A percentile compares a stretch with the other conserved stretches of the same genome.
Conservation (phyloP, 768 basidiomycete species). For the Termitomyces sp. region DNA sequence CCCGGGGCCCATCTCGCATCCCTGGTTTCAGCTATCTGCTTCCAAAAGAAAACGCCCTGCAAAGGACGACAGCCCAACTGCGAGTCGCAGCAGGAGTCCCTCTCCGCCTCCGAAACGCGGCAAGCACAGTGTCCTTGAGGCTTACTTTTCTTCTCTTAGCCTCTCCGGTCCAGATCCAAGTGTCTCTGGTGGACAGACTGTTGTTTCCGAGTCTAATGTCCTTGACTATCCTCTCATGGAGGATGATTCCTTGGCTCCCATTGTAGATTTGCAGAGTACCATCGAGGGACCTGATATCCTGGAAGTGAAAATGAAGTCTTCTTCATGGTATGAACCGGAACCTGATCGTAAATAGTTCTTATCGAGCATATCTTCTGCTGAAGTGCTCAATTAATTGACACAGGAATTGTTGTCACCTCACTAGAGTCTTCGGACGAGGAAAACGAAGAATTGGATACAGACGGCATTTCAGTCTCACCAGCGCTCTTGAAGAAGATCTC, state of each 20-base stretch:
- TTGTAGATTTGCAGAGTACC: neutral
- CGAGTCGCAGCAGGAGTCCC: slow-evolving; percentile 4
- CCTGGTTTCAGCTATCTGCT: slow-evolving; percentile 33
- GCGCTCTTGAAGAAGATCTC: slow-evolving; percentile 41
- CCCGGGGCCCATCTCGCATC: slow-evolving; percentile 28
- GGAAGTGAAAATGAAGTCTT: slow-evolving; percentile 59
- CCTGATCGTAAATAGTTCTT: slow-evolving; percentile 49
- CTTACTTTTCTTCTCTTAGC: slow-evolving; percentile 49
- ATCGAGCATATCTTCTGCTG: slow-evolving; percentile 1
- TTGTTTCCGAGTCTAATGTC: slow-evolving; percentile 10
- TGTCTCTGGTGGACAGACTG: slow-evolving; percentile 5
- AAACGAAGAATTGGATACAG: slow-evolving; percentile 18
- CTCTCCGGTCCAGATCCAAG: slow-evolving; percentile 19
- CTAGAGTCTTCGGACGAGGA: slow-evolving; percentile 44
- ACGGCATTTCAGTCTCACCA: slow-evolving; percentile 33
- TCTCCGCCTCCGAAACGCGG: slow-evolving; percentile 38
- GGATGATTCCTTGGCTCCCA: neutral
- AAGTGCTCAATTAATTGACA: slow-evolving; percentile 2
- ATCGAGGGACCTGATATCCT: slow-evolving; percentile 37
- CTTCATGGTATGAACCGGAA: slow-evolving; percentile 66
- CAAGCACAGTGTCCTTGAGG: slow-evolving; percentile 45
- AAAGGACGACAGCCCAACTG: slow-evolving; percentile 8
- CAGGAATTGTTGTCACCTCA: slow-evolving; percentile 63
- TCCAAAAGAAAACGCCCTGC: slow-evolving; percentile 36
- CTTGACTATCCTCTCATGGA: slow-evolving; percentile 8